phyloP scores from a whole-genome alignment of 2,329 filamentous ascomycete species.

The Cytospora chrysosperma region DNA sequence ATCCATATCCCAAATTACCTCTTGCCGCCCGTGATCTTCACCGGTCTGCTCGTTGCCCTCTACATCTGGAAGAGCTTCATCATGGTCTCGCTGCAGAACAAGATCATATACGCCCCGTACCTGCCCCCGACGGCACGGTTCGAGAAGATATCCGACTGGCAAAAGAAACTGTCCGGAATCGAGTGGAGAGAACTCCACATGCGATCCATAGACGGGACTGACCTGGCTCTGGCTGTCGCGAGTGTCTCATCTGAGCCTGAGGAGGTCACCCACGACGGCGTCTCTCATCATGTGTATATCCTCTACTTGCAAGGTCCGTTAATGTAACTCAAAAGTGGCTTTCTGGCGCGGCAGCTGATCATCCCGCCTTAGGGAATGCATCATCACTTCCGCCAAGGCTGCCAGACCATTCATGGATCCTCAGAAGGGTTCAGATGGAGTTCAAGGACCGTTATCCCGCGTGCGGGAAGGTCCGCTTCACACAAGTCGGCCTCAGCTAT shows the following conservation, averaged over 20 bases:
- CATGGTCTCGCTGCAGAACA: slow-evolving; percentile 76
- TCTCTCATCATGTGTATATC: slow-evolving; percentile 45
- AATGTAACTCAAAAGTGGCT: too few relatives aligned
- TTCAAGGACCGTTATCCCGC: slow-evolving; percentile 30
- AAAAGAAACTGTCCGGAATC: slow-evolving; percentile 57
- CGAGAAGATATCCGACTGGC: slow-evolving; percentile 66
- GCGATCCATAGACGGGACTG: slow-evolving; percentile 62
- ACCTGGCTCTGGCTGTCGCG: slow-evolving; percentile 59
- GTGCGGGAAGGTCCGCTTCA: slow-evolving; percentile 38
- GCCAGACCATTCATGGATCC: slow-evolving; percentile 54
- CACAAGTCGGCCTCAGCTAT: slow-evolving; percentile 58
- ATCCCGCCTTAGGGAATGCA: slow-evolving; percentile 50
- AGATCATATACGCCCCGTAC: slow-evolving; percentile 79
- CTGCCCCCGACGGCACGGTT: slow-evolving; percentile 68
- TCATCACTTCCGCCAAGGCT: slow-evolving; percentile 57
- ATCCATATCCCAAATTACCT: slow-evolving; percentile 45
- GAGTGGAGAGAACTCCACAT: slow-evolving; percentile 65
- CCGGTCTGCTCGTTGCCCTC: slow-evolving; percentile 62
- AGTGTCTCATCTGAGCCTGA: slow-evolving; percentile 34
- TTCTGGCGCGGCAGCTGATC: background rate
- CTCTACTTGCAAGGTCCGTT: slow-evolving; percentile 55
- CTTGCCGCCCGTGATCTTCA: slow-evolving; percentile 66
- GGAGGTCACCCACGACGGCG: background rate
- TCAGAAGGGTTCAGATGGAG: slow-evolving; percentile 45
- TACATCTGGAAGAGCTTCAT: slow-evolving; percentile 69